Conservation (phyloP, 2,329 filamentous ascomycete species). For the Leptoxyphium fumago region DNA sequence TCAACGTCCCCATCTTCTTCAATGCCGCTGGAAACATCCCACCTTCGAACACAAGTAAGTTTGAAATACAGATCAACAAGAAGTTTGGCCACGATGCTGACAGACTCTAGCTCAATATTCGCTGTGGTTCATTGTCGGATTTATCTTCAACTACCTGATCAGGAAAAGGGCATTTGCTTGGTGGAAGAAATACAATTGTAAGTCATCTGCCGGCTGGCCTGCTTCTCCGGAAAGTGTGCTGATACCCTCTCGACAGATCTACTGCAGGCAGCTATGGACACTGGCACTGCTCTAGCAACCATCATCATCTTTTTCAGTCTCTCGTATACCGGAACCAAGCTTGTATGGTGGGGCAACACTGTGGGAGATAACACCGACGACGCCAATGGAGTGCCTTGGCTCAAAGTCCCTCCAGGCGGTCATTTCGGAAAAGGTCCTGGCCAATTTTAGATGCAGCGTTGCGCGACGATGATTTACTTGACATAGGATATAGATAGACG, state of each 20-base stretch:
- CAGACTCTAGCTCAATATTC: constrained; percentile 39
- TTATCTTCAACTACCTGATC: constrained; percentile 66
- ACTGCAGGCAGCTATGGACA: constrained; percentile 67
- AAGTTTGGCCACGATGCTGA: neutral
- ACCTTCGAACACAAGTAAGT: neutral
- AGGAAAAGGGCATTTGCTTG: constrained; percentile 54
- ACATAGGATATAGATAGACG: too few species aligned
- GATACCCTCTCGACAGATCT: constrained; percentile 17
- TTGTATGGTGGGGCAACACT: constrained; percentile 35
- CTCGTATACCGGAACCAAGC: constrained; percentile 55
- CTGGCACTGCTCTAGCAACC: constrained; percentile 66
- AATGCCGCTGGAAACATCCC: constrained; percentile 26
- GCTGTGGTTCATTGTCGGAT: constrained; percentile 76
- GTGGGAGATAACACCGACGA: neutral
- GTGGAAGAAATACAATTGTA: constrained; percentile 92
- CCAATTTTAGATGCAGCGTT: neutral
- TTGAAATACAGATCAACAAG: neutral
- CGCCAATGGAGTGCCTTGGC: neutral
- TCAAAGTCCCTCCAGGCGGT: neutral
- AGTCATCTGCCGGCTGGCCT: neutral
- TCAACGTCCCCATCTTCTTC: constrained; percentile 52
- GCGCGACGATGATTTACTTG: too few species aligned
- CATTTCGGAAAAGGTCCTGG: neutral
- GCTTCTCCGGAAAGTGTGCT: too few species aligned
- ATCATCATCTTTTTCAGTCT: constrained; percentile 81